A percentile compares a stretch with the other conserved stretches of the same genome.
phyloP scores from a whole-genome alignment of 2,329 filamentous ascomycete species.

The Claviceps purpurea region DNA sequence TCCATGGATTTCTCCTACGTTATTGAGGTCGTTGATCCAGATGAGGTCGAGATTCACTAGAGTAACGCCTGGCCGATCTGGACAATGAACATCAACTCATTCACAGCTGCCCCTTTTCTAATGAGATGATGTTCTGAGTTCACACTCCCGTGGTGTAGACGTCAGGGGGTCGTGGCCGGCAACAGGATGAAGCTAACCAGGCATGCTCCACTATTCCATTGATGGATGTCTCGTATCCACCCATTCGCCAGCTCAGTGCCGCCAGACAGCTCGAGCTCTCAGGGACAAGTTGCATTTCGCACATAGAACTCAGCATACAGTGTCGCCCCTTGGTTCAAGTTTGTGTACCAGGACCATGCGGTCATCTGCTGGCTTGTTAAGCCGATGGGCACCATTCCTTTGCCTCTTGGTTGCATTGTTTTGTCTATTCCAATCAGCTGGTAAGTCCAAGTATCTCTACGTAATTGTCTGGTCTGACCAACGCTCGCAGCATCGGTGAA shows the following conservation, averaged over 20 bases:
- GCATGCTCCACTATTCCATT: conserved; percentile 2
- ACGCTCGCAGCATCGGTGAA: conserved; percentile 60
- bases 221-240: not conserved
- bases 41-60: no score
- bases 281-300: conserved; percentile 7
- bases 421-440: conserved; percentile 48
- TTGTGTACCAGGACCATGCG: conserved; percentile 30
- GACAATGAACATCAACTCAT: not conserved
- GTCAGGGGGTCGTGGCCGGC: no score
- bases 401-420: conserved; percentile 44
- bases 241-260: conserved; percentile 4
- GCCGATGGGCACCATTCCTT: conserved; percentile 51
- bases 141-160: not conserved
- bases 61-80: not conserved
- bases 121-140: not conserved
- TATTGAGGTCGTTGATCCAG: not conserved
- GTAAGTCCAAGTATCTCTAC: conserved; percentile 30
- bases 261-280: not conserved
- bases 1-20: not conserved
- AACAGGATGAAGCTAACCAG: conserved; percentile 5
- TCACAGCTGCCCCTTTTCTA: not conserved
- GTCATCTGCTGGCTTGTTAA: conserved; percentile 36
- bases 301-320: not conserved
- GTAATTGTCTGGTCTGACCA: not conserved
- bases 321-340: conserved; percentile 4